These are phyloP conservation scores for Claviceps maximensis DNA, from an alignment of 2,329 filamentous ascomycete species.

Conservation along the genomic window DNA sequence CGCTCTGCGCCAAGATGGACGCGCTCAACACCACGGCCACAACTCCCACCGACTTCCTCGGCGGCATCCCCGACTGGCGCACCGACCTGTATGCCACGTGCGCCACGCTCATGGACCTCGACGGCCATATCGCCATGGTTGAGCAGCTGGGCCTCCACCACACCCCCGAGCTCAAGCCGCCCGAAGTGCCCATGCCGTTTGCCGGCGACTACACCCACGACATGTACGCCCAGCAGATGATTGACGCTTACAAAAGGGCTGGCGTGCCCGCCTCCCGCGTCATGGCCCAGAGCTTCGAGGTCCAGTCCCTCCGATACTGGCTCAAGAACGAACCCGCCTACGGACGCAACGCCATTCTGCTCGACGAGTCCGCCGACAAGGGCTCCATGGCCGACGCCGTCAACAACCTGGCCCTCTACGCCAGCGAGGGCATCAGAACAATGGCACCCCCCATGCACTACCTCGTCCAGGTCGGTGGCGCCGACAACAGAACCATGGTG, in stretches of 20 bases:
- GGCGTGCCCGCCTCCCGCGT: slow-evolving; percentile 41
- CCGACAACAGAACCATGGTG: slow-evolving; percentile 39
- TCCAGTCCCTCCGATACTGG: slow-evolving; percentile 54
- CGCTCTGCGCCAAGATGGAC: slow-evolving; percentile 60
- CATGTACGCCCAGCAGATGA: slow-evolving; percentile 50
- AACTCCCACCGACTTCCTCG: slow-evolving; percentile 42
- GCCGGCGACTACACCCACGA: slow-evolving; percentile 49
- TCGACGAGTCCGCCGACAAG: slow-evolving; percentile 48
- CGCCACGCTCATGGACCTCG: slow-evolving; percentile 45
- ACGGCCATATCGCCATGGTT: slow-evolving; percentile 48
- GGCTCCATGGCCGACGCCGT: slow-evolving; percentile 40
- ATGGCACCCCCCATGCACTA: slow-evolving; percentile 51
- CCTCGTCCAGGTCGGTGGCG: slow-evolving; percentile 41
- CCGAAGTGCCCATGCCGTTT: slow-evolving; percentile 59
- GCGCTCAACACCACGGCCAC: slow-evolving; percentile 44
- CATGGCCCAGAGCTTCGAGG: slow-evolving; percentile 53
- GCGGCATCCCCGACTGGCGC: slow-evolving; percentile 46
- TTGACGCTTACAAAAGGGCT: slow-evolving; percentile 43
- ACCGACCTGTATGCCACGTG: slow-evolving; percentile 55
- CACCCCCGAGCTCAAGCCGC: slow-evolving; percentile 55
- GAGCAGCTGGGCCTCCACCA: slow-evolving; percentile 47
- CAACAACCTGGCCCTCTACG: slow-evolving; percentile 41
- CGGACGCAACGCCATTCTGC: slow-evolving; percentile 47
- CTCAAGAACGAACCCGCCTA: slow-evolving; percentile 46
- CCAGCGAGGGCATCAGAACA: slow-evolving; percentile 44